phyloP scores from a whole-genome alignment of 2,329 filamentous ascomycete species.

The Neofusicoccum laricinum region DNA sequence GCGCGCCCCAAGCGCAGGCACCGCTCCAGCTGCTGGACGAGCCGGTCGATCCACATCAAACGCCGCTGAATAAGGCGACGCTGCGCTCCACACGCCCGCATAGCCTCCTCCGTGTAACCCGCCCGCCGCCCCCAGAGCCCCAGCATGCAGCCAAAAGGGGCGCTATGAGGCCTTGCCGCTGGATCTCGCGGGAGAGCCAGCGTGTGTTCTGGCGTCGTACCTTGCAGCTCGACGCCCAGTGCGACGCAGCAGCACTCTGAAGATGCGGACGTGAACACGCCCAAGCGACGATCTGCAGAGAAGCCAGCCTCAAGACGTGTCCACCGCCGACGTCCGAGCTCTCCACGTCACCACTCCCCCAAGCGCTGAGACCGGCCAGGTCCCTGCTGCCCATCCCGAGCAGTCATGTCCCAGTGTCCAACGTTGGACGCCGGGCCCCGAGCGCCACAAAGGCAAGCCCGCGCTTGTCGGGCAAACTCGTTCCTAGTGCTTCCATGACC shows the following conservation, averaged over 20 bases:
- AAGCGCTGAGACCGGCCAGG: background rate
- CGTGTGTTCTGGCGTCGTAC: constrained; percentile 1
- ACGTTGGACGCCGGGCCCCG: constrained; percentile 5
- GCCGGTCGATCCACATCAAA: constrained; percentile 7
- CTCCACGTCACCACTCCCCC: constrained; percentile 1
- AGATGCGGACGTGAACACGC: constrained; percentile 3
- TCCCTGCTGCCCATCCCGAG: background rate
- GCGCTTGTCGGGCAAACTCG: background rate
- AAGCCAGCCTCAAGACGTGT: background rate
- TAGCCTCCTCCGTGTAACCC: constrained; percentile 12
- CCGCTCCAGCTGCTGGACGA: background rate
- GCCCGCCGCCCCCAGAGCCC: background rate
- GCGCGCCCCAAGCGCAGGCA: background rate
- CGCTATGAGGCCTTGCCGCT: constrained; percentile 3
- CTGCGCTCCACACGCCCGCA: background rate
- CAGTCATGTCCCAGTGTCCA: background rate
- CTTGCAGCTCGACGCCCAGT: constrained; percentile 13
- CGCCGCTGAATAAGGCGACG: constrained; percentile 5
- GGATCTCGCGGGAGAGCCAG: constrained; percentile 10
- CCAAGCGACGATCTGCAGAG: constrained; percentile 5
- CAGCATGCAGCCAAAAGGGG: constrained; percentile 1
- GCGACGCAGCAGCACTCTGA: background rate
- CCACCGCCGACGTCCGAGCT: background rate
- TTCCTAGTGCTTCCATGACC: background rate
- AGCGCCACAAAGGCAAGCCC: background rate